phyloP scores from a whole-genome alignment of 1,139 yeast genomes.

The Lodderomyces elongisporus region DNA sequence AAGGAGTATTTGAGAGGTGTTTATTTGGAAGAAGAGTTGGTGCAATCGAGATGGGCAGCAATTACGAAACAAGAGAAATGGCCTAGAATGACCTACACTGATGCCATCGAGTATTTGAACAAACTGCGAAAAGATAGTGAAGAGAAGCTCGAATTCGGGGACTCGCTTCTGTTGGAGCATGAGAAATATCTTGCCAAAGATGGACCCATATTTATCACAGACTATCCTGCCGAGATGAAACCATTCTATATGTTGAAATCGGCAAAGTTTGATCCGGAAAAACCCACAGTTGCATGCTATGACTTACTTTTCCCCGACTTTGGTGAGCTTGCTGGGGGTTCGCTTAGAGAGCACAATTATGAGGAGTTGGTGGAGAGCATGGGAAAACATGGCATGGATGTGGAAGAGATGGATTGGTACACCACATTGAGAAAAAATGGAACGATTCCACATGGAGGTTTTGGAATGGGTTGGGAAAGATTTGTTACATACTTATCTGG shows the following conservation, averaged over 20 bases:
- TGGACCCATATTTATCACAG: conserved; percentile 83
- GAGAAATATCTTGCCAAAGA: conserved; percentile 85
- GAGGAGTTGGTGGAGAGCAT: conserved; percentile 47
- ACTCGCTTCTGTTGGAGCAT: conserved; percentile 73
- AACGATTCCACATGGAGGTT: conserved; percentile 91
- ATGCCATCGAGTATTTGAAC: conserved; percentile 57
- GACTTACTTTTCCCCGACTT: conserved; percentile 85
- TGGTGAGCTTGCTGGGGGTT: conserved; percentile 97
- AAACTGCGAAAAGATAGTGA: conserved; percentile 9
- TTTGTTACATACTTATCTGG: conserved; percentile 68
- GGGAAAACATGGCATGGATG: conserved; percentile 47
- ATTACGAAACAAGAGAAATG: conserved; percentile 39
- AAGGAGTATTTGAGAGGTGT: conserved; percentile 39
- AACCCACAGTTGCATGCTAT: conserved; percentile 78
- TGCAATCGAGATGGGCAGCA: conserved; percentile 31
- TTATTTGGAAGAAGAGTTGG: conserved; percentile 30
- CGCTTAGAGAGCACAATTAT: conserved; percentile 74
- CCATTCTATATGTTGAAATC: conserved; percentile 85
- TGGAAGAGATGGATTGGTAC: conserved; percentile 73
- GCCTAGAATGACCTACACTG: conserved; percentile 69
- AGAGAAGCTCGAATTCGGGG: conserved; percentile 51
- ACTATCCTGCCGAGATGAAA: conserved; percentile 74
- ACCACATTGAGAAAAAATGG: conserved; percentile 70
- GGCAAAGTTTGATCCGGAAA: conserved; percentile 23
- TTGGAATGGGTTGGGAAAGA: conserved; percentile 93